phyloP scores from a whole-genome alignment of 2,329 filamentous ascomycete genomes.

The Diaporthe vaccinii region DNA sequence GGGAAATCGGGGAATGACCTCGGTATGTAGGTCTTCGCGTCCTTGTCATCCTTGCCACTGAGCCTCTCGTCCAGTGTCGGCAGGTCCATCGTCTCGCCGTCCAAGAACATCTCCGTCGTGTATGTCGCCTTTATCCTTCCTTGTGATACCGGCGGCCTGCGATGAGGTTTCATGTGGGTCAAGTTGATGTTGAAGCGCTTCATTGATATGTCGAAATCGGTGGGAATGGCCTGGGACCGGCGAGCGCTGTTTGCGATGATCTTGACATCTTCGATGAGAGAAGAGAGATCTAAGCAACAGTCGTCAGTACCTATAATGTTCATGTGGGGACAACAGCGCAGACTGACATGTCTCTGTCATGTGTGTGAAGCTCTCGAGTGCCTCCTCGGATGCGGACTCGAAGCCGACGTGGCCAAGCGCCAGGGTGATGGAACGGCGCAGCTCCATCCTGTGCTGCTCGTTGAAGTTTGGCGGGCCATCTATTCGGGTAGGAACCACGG shows the following conservation, averaged over 20 bases:
- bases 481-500: slow-evolving; percentile 13
- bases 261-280: slow-evolving; percentile 63
- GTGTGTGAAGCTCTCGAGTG: slow-evolving; percentile 69
- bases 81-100: slow-evolving; percentile 57
- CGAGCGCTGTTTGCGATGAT: slow-evolving; percentile 62
- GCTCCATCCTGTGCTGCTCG: slow-evolving; percentile 55
- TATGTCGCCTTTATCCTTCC: slow-evolving; percentile 55
- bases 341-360: slow-evolving; percentile 70
- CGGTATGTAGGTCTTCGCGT: slow-evolving; percentile 69
- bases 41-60: slow-evolving; percentile 70
- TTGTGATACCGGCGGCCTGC: slow-evolving; percentile 64
- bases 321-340: background rate
- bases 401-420: slow-evolving; percentile 72
- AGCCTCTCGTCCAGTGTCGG: slow-evolving; percentile 67
- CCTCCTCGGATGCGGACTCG: slow-evolving; percentile 65
- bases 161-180: slow-evolving; percentile 67
- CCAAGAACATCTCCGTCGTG: slow-evolving; percentile 49
- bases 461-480: slow-evolving; percentile 44
- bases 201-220: slow-evolving; percentile 69
- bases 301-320: slow-evolving; percentile 16
- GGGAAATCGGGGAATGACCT: slow-evolving; percentile 72
- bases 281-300: slow-evolving; percentile 59
- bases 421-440: slow-evolving; percentile 69
- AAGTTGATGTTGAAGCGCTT: slow-evolving; percentile 65
- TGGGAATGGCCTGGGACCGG: slow-evolving; percentile 66